Evolutionary conservation across 345 rosid genomes (phyloP), one percentile per base, ranked within the genome.

Genomic region (Hirschfeldia incana): DNA sequence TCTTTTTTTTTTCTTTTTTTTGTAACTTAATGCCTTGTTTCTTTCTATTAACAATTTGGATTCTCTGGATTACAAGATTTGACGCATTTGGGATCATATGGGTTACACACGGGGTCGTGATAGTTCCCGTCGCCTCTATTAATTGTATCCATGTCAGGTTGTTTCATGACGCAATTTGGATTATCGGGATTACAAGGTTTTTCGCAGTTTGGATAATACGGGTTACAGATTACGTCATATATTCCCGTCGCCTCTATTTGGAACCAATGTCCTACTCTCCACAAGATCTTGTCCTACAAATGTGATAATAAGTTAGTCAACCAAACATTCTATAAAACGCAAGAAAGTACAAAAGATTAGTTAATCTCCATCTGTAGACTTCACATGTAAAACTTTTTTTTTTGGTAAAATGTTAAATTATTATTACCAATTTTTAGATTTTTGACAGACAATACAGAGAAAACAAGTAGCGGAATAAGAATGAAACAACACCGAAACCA

Each of bases 11-110:
- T n/a, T n/a, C n/a, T n/a, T n/a, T n/a, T n/a, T n/a, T n/a, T n/a
- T n/a, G n/a, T n/a, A n/a, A n/a, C n/a, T 8, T 53, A 34, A 16
- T 12, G 62, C 55, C 9, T 59, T 58, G 1, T 73, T 29, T 29
- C 30, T n/a, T 44, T 63, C 1, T 44, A 11, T 32, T 17, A 11
- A 55, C 78, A 75, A 28, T 67, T 37, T 66, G 66, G 66, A 67
- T 75, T 58, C 30, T 37, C 72, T 36, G 78, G 66, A 37, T 53
- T 64, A 51, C 77, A 74, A 74, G 70, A 51, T 49, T 4, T 63
- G 1, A 0, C 5, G n/a, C 62, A 64, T 0, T 62, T 6, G 16
- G 76, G 69, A 73, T 29, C 29, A 0, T 30, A 21, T n/a, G n/a
- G 17, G n/a, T 33, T 62, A 7, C 60, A 17, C 1, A 4, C 53